phyloP scores from a whole-genome alignment of 208 protist genomes.

The Leishmania guyanensis region DNA sequence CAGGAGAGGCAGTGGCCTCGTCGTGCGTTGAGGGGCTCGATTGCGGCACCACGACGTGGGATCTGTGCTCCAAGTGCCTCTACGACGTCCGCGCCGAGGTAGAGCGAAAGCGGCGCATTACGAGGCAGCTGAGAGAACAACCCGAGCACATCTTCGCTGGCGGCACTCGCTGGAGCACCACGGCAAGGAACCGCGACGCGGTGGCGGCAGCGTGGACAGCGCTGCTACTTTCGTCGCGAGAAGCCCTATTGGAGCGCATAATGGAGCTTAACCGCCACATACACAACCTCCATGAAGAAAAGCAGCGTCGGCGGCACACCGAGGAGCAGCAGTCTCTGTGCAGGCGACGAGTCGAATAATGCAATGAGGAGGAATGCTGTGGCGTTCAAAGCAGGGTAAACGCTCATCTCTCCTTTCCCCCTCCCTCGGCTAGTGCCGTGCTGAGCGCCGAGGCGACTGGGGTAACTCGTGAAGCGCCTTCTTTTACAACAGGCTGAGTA shows the following conservation, averaged over 20 bases:
- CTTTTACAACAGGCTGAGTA: background rate
- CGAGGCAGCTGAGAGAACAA: background rate
- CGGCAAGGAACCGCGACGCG: background rate
- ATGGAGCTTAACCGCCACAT: constrained; percentile 25
- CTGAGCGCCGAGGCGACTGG: background rate
- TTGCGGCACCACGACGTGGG: constrained; percentile 6
- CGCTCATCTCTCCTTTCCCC: background rate
- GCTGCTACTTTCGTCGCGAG: constrained; percentile 27
- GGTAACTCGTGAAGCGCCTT: background rate
- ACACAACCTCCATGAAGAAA: constrained; percentile 21
- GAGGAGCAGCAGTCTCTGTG: background rate
- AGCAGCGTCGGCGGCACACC: constrained; percentile 1
- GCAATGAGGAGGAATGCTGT: background rate
- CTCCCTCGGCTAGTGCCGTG: background rate
- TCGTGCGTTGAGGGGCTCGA: background rate
- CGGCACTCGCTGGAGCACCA: constrained; percentile 22
- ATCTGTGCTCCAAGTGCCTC: constrained; percentile 9
- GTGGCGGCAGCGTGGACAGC: constrained; percentile 40
- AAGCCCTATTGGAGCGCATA: constrained; percentile 34
- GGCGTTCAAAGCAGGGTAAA: background rate
- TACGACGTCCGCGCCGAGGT: constrained; percentile 31
- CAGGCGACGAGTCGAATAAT: background rate
- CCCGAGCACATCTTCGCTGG: constrained; percentile 3
- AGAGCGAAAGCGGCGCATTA: constrained; percentile 17
- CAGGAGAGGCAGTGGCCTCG: constrained; percentile 11